phyloP scores from a whole-genome alignment of 345 rosid species.

The Pistacia integerrima region DNA sequence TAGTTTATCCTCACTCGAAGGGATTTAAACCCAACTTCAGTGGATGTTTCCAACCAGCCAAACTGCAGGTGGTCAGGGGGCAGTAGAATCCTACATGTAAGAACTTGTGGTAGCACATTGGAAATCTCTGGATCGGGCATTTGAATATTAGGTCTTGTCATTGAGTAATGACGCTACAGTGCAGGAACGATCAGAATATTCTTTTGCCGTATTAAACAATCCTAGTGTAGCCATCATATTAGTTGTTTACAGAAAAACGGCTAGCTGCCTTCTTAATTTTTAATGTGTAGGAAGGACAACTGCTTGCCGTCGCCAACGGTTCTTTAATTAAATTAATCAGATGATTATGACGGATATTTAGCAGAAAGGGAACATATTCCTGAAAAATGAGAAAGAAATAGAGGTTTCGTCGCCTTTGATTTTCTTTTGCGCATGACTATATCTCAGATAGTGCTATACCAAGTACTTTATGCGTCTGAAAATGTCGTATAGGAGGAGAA shows the following conservation, averaged over 20 bases:
- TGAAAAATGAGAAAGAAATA: slow-evolving; percentile 13
- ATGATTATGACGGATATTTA: slow-evolving; percentile 26
- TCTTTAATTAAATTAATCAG: slow-evolving; percentile 20
- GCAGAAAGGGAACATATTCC: slow-evolving; percentile 17
- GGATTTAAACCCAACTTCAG: not conserved
- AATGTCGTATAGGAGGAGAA: not conserved
- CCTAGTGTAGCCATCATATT: slow-evolving; percentile 17
- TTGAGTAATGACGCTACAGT: not conserved
- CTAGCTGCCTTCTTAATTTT: slow-evolving; percentile 21
- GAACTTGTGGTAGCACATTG: not conserved
- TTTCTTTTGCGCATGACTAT: not conserved
- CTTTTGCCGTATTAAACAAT: not conserved
- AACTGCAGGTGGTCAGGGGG: slow-evolving; percentile 4
- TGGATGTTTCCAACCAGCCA: slow-evolving; percentile 9
- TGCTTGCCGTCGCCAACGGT: slow-evolving; percentile 34
- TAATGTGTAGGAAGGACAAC: slow-evolving; percentile 14
- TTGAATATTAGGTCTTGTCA: slow-evolving; percentile 2
- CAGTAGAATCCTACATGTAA: not conserved
- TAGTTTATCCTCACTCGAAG: not conserved
- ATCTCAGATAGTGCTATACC: not conserved
- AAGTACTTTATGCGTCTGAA: not conserved
- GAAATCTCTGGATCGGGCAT: not conserved
- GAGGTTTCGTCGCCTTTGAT: slow-evolving; percentile 19
- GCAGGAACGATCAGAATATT: slow-evolving; percentile 2
- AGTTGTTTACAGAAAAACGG: slow-evolving; percentile 15